Base-by-base conservation (phyloP, 257 asterid genomes). In the Salvia hispanica region DNA sequence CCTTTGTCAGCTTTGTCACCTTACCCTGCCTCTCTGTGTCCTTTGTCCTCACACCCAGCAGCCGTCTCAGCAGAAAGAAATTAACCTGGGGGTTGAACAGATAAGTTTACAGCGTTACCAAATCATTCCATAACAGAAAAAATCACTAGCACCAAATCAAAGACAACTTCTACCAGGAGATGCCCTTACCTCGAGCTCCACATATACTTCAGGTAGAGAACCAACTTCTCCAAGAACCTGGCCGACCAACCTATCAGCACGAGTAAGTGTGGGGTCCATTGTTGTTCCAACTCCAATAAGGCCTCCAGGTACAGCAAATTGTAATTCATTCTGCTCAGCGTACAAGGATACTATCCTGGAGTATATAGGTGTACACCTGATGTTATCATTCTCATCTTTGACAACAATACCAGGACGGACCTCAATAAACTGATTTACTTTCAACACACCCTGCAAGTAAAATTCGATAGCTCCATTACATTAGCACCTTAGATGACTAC, bases 221-320 rank as follows among this genome's bases (percentile, higher is more conserved):
- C 99, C 99, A 62, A 94, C 96, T 76, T 94, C 99, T 25, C 99
- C 99, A 67, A 94, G 96, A 75, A 94, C 99, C 79, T 94, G 99
- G 55, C 99, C 99, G 7, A 94, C 99, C 86, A 94, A 73, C 78
- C 99, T 83, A 80, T 94, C 99, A 62, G 99, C 99, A 73, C 97
- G 99, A 58, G 99, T 94, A 62, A 94, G 91, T 3, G 97, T 94
- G 7, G 97, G 97, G 79, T 94, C 97, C 97, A 91, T 94, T 12
- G 99, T 94, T 3, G 97, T 91, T 71, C 99, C 99, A 64, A 94
- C 97, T 67, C 99, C 99, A 65, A 94, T 94, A 43, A 94, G 96
- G 57, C 99, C 99, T 76, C 99, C 99, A 21, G 99, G 99, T 50
- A 94, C 99, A 43, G 99, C 99, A 79, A 82, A 94, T 68, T 94